These are phyloP conservation scores for Mortierella sp. DNA, from an alignment of 371 early-diverging fungal genomes.

Conservation along the genomic window DNA sequence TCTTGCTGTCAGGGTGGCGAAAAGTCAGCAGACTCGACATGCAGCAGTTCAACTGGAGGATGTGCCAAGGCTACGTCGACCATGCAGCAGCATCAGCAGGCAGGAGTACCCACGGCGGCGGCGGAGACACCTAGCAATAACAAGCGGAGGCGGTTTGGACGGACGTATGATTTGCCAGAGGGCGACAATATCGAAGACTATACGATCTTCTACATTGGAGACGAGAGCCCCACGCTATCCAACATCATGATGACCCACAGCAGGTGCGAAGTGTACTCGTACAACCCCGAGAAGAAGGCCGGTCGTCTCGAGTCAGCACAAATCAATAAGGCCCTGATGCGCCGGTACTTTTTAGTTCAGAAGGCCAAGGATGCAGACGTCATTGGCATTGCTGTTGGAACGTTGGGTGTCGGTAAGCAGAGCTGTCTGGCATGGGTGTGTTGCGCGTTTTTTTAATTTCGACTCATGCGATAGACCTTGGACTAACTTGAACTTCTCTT, in stretches of 20 bases:
- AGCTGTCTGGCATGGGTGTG: neutral
- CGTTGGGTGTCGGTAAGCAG: constrained; percentile 90
- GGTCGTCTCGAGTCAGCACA: constrained; percentile 73
- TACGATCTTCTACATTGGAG: constrained; percentile 86
- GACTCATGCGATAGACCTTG: neutral
- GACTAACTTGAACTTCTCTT: neutral
- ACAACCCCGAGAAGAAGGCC: constrained; percentile 70
- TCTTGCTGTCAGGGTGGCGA: constrained; percentile 25
- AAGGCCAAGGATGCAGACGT: constrained; percentile 94
- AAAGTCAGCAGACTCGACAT: neutral
- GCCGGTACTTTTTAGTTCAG: constrained; percentile 84
- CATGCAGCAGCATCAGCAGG: constrained; percentile 10
- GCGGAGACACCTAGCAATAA: neutral
- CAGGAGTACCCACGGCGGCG: constrained; percentile 32
- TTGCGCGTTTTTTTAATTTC: neutral
- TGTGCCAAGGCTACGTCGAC: constrained; percentile 28
- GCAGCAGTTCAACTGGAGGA: constrained; percentile 14
- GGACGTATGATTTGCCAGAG: constrained; percentile 67
- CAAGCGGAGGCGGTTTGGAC: constrained; percentile 58
- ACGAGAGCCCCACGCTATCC: constrained; percentile 85
- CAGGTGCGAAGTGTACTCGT: constrained; percentile 73
- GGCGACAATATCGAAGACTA: constrained; percentile 67
- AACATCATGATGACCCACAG: constrained; percentile 89
- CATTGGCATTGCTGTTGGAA: constrained; percentile 97
- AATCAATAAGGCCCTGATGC: constrained; percentile 80